Base-by-base conservation (phyloP, 2,329 filamentous ascomycete genomes). In the Capronia americana region DNA sequence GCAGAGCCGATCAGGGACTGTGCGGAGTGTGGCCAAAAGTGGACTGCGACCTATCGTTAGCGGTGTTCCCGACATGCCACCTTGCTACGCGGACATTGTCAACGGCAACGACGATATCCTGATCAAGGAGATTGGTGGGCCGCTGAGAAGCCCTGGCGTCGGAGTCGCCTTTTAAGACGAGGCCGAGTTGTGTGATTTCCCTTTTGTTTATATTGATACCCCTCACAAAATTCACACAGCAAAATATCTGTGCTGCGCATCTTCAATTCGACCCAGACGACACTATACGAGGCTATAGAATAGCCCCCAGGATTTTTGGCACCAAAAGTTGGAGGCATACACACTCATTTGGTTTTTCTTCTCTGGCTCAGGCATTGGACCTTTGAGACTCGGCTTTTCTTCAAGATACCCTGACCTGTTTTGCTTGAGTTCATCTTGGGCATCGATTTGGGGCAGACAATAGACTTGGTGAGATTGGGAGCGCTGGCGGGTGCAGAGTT, bases 111-210 rank as follows among this genome's bases (percentile, higher is more conserved):
- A 30, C 32, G 60, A 67, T 3, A 41, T 64, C n/a, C 24, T 67
- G 32, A 70, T 69, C 60, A 66, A 65, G 46, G 70, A 71, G 56
- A 69, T 70, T 34, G 66, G 66, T 34, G 70, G 68, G 1, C 68
- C 70, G 1, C 48, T 70, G 60, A 54, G 70, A 55, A 69, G 70
- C 61, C 68, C 70, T 3, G 69, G 66, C 48, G 68, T 71, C 38
- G 70, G 70, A 4, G 66, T 71, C 30, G 70, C 70, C 11, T 71
- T 71, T 59, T 71, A n/a, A 61, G 48, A 20, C 51, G 14, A 10
- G 8, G 14, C 14, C 51, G 23, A 41, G 46, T 20, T 23, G 30
- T 28, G 48, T 11, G 24, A 24, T 46, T 30, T 62, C 53, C 59
- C 34, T 48, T 60, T 65, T 64, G 30, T 57, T 46, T 53, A 46